Evolutionary conservation across 2,329 filamentous ascomycete species (phyloP).

Genomic region (Monilinia aucupariae): DNA sequence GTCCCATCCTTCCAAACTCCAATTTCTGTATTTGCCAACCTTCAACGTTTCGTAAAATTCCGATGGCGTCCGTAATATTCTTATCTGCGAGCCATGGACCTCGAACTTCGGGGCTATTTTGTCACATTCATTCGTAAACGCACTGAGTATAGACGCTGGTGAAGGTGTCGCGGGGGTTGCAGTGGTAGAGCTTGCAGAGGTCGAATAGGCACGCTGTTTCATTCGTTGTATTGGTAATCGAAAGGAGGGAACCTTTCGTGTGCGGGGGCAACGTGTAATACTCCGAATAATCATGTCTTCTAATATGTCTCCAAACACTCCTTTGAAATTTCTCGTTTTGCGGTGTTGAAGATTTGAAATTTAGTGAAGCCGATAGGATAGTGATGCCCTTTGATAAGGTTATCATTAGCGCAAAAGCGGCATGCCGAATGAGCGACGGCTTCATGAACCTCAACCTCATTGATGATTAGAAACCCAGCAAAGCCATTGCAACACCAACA

Average conservation of each 20-base stretch:
- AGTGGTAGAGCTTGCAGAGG: conserved; percentile 26
- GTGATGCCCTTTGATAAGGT: neutral
- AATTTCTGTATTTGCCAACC: conserved; percentile 44
- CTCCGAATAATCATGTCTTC: conserved; percentile 36
- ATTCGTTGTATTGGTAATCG: conserved; percentile 23
- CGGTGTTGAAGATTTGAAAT: conserved; percentile 10
- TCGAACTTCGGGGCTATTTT: conserved; percentile 87
- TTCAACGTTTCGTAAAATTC: conserved; percentile 91
- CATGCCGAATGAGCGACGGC: conserved; percentile 20
- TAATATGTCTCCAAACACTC: conserved; percentile 1
- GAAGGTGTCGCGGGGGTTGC: conserved; percentile 36
- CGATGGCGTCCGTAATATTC: conserved; percentile 71
- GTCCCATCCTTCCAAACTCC: conserved; percentile 3
- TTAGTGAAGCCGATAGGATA: conserved; percentile 12
- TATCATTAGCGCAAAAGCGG: conserved; percentile 25
- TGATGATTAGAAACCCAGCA: neutral
- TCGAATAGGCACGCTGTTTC: conserved; percentile 33
- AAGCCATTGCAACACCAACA: conserved; percentile 37
- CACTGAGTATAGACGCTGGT: conserved; percentile 49
- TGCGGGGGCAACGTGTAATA: conserved; percentile 34
- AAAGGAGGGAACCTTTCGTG: conserved; percentile 28
- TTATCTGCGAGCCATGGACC: conserved; percentile 72
- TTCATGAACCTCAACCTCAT: conserved; percentile 18
- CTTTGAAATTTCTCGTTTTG: neutral
- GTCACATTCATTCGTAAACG: conserved; percentile 71